Base-by-base conservation (phyloP, 495 filamentous ascomycete genomes). In the Pyronema omphalodes region DNA sequence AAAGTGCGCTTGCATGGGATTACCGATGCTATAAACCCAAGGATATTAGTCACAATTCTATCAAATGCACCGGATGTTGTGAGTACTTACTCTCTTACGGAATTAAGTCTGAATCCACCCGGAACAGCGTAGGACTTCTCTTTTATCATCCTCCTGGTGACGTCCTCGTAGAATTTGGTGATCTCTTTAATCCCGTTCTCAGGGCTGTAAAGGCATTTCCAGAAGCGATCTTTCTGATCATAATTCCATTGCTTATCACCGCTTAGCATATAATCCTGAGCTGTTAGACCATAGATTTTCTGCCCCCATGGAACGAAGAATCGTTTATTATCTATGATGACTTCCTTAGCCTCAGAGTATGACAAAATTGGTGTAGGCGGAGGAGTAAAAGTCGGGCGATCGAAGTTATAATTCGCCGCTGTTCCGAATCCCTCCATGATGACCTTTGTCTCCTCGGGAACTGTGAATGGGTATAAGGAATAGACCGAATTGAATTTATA, bases 1-100 rank as follows among this genome's bases (percentile, higher is more conserved):
- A 62, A 82, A 77, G 53, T 80, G 75, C 45, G 76, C 71, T 45
- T 77, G 73, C 1, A 72, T 74, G 7, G 82, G 60, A 54, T 82
- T 82, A 52, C 75, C 75, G 44, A 84, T 64, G 61, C 61, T 64
- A 17, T 47, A 7, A 9, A 29, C 23, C 23, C 23, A 1, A 34
- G 2, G 6, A 9, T 47, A 34, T 50, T 36, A 50, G 47, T 3
- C 12, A 50, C 1, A n/a, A 4, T n/a, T 11, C 9, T 11, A 1
- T 47, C 44, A 2, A 19, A 47, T 23, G 14, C 9, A 47, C 23
- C 14, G 9, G 29, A 34, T 23, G 11, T 47, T 23, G 1, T 11
- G 12, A 35, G 19, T 12, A 50, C 47, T 50, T 34, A 50, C 47
- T 50, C 47, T 12, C 47, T 23, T 15, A 50, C 29, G 6, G 29